These are phyloP conservation scores for Fusarium ambrosium DNA, from an alignment of 2,329 filamentous ascomycete genomes.

Conservation along the genomic window DNA sequence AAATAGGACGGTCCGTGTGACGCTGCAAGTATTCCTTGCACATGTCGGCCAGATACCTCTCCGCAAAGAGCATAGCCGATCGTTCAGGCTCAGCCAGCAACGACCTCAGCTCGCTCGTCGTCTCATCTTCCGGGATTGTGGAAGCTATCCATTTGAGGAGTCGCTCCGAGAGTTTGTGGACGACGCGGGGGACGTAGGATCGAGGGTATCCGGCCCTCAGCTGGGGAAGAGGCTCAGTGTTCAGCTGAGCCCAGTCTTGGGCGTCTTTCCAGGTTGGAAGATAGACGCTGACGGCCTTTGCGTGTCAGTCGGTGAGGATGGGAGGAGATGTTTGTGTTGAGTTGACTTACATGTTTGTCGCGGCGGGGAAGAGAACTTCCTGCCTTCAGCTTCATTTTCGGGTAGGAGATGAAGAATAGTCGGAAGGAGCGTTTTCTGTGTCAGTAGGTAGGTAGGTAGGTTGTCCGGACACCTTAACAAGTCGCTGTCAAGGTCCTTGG, in stretches of 20 bases:
- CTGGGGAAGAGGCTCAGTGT: conserved; percentile 36
- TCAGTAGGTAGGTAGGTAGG: not conserved
- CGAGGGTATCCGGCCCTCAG: conserved; percentile 48
- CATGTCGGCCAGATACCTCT: conserved; percentile 18
- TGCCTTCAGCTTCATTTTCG: conserved; percentile 20
- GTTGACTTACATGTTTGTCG: conserved; percentile 44
- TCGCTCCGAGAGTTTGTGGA: conserved; percentile 35
- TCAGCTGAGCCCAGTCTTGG: conserved; percentile 40
- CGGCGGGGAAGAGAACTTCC: conserved; percentile 44
- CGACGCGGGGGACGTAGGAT: conserved; percentile 45
- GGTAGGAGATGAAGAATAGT: not conserved
- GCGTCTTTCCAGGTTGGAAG: conserved; percentile 49
- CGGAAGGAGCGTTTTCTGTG: not conserved
- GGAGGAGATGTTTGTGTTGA: not conserved
- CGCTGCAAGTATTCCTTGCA: conserved; percentile 39
- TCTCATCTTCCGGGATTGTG: not conserved
- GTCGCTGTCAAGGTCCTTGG: too few relatives aligned
- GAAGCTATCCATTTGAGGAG: conserved; percentile 36
- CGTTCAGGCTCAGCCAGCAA: not conserved
- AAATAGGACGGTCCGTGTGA: not conserved
- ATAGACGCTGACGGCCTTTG: conserved; percentile 48
- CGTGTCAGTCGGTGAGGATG: not conserved
- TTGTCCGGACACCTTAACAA: too few relatives aligned
- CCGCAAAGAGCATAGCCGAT: conserved; percentile 31
- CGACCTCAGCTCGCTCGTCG: not conserved